phyloP scores from a whole-genome alignment of 768 basidiomycete genomes.

The Cubamyces sp. region DNA sequence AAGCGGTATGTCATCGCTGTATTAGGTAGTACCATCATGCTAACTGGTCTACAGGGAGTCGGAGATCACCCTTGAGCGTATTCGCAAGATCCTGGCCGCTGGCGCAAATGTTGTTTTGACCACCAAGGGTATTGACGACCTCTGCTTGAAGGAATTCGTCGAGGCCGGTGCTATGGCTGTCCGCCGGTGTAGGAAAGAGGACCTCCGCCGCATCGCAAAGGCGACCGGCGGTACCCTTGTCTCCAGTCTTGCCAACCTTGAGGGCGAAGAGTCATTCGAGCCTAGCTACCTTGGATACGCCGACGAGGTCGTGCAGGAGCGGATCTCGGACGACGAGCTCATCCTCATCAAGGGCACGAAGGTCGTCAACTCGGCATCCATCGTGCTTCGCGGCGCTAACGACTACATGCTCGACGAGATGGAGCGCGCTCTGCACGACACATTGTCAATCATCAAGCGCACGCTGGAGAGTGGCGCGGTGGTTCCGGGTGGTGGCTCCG shows the following conservation, averaged over 20 bases:
- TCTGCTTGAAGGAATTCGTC: constrained; percentile 97
- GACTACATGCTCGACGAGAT: constrained; percentile 99
- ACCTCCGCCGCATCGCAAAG: constrained; percentile 94
- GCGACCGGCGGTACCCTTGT: constrained; percentile 95
- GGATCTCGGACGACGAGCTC: constrained; percentile 97
- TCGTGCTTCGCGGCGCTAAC: constrained; percentile 95
- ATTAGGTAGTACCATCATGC: not conserved
- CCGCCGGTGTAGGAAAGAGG: constrained; percentile 96
- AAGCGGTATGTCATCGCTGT: constrained; percentile 63
- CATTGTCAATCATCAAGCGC: constrained; percentile 92
- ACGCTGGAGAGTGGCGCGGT: constrained; percentile 95
- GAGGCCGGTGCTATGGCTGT: constrained; percentile 99
- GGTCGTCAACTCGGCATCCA: constrained; percentile 90
- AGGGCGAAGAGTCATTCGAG: constrained; percentile 98
- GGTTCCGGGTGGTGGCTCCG: constrained; percentile 96
- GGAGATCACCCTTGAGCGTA: constrained; percentile 94
- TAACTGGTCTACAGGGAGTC: constrained; percentile 66
- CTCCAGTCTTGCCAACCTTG: constrained; percentile 91
- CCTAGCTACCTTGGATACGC: constrained; percentile 87
- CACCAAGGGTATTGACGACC: constrained; percentile 98
- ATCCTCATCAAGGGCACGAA: constrained; percentile 98
- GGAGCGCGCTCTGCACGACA: constrained; percentile 96
- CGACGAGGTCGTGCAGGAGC: constrained; percentile 95
- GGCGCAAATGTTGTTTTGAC: constrained; percentile 98
- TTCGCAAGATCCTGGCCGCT: constrained; percentile 92